phyloP scores from a whole-genome alignment of 345 rosid genomes.

The Moricandia moricandioides region DNA sequence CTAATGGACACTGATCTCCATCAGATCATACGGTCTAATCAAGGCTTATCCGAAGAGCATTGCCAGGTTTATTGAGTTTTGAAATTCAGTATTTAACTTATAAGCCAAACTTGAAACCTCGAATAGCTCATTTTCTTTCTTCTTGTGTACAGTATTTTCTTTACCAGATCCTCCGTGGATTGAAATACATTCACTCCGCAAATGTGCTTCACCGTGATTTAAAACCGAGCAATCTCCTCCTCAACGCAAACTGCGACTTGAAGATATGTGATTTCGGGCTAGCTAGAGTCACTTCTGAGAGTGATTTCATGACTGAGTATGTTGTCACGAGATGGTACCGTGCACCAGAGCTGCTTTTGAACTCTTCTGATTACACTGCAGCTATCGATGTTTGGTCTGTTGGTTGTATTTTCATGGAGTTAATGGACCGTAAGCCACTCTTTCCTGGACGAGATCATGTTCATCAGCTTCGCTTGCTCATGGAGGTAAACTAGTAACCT shows the following conservation, averaged over 20 bases:
- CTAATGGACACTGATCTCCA: constrained; percentile 94
- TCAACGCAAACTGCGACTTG: constrained; percentile 91
- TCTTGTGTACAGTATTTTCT: constrained; percentile 76
- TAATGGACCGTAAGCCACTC: constrained; percentile 92
- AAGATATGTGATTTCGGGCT: constrained; percentile 97
- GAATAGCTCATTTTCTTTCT: not conserved
- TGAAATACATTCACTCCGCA: constrained; percentile 96
- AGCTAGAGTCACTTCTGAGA: constrained; percentile 93
- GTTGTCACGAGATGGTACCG: constrained; percentile 99
- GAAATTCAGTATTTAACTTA: not conserved
- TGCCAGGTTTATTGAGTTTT: constrained; percentile 61
- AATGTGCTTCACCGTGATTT: constrained; percentile 96
- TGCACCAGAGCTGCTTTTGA: constrained; percentile 89
- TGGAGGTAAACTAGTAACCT: constrained; percentile 66
- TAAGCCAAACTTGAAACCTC: not conserved
- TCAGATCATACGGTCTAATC: constrained; percentile 85
- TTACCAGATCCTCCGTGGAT: constrained; percentile 96
- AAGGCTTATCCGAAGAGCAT: constrained; percentile 84
- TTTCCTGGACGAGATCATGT: constrained; percentile 97
- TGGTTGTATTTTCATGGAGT: constrained; percentile 98
- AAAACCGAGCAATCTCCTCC: constrained; percentile 95
- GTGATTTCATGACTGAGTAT: constrained; percentile 96
- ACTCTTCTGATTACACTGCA: constrained; percentile 91
- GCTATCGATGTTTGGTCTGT: constrained; percentile 99
- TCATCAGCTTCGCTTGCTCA: constrained; percentile 86